These are phyloP conservation scores for Yamadazyma ubonensis DNA, from an alignment of 805 yeast genomes.

Conservation along the genomic window DNA sequence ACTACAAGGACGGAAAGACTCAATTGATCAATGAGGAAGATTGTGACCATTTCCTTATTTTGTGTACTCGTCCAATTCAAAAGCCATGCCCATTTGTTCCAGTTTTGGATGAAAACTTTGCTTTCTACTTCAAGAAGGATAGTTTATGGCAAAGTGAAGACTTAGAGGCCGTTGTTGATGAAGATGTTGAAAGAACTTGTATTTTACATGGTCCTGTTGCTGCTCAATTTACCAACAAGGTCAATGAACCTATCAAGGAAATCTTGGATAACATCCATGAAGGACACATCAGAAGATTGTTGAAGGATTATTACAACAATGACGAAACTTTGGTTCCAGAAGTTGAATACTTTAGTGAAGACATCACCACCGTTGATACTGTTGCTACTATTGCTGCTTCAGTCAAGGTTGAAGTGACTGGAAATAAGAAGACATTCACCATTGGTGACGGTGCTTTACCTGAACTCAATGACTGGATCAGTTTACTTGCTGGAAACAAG, in stretches of 20 bases:
- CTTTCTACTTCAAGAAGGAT: constrained; percentile 96
- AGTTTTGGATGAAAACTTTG: constrained; percentile 88
- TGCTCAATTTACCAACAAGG: constrained; percentile 82
- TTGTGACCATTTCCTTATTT: constrained; percentile 83
- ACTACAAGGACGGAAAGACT: constrained; percentile 70
- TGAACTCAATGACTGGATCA: constrained; percentile 59
- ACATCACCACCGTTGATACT: not conserved
- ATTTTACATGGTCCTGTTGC: constrained; percentile 98
- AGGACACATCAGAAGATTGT: constrained; percentile 74
- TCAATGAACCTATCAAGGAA: constrained; percentile 89
- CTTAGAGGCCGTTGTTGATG: constrained; percentile 91
- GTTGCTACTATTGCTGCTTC: constrained; percentile 24
- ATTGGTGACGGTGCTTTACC: constrained; percentile 43
- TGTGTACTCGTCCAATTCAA: constrained; percentile 80
- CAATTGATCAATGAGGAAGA: constrained; percentile 95
- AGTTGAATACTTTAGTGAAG: constrained; percentile 80
- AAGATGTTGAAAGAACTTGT: constrained; percentile 98
- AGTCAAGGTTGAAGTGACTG: constrained; percentile 26
- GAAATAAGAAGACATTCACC: constrained; percentile 34
- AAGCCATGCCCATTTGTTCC: constrained; percentile 99
- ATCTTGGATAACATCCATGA: constrained; percentile 87
- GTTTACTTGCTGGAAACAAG: constrained; percentile 72
- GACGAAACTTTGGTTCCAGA: constrained; percentile 76
- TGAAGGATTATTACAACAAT: constrained; percentile 67
- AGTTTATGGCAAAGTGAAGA: constrained; percentile 99